phyloP scores from a whole-genome alignment of 768 basidiomycete genomes.

The Chiua virens region DNA sequence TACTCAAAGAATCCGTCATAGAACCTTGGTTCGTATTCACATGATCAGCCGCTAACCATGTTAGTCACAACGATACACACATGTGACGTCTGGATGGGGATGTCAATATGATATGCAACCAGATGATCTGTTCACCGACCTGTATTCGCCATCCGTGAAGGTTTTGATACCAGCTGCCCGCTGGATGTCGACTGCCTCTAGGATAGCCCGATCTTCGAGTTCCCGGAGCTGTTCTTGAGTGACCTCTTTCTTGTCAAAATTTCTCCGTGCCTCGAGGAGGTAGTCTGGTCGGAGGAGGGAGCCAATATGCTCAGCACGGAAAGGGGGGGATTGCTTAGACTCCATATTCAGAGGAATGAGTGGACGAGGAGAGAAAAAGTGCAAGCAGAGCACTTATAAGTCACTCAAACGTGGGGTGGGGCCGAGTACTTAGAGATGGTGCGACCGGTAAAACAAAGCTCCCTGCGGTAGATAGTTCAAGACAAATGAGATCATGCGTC shows the following conservation, averaged over 20 bases:
- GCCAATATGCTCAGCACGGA: slow-evolving; percentile 47
- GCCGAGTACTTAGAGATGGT: too few species aligned
- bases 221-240: slow-evolving; percentile 35
- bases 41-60: background rate
- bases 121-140: slow-evolving; percentile 24
- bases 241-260: slow-evolving; percentile 35
- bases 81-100: slow-evolving; percentile 22
- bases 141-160: slow-evolving; percentile 44
- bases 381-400: too few species aligned
- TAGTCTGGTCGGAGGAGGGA: slow-evolving; percentile 42
- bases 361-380: too few species aligned
- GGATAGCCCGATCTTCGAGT: slow-evolving; percentile 41
- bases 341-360: slow-evolving; percentile 9
- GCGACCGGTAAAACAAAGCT: too few species aligned
- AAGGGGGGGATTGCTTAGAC: slow-evolving; percentile 36
- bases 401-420: too few species aligned
- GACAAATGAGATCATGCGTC: too few species aligned
- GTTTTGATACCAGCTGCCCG: slow-evolving; percentile 41
- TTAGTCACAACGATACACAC: slow-evolving; percentile 4
- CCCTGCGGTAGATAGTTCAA: too few species aligned
- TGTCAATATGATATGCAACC: background rate
- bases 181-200: slow-evolving; percentile 37
- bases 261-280: slow-evolving; percentile 38
- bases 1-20: slow-evolving; percentile 30
- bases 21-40: slow-evolving; percentile 15